Evolutionary conservation across 192 early-diverging fungal genomes (phyloP), one percentile per base, ranked within the genome.

Genomic region (Coemansia sp.): DNA sequence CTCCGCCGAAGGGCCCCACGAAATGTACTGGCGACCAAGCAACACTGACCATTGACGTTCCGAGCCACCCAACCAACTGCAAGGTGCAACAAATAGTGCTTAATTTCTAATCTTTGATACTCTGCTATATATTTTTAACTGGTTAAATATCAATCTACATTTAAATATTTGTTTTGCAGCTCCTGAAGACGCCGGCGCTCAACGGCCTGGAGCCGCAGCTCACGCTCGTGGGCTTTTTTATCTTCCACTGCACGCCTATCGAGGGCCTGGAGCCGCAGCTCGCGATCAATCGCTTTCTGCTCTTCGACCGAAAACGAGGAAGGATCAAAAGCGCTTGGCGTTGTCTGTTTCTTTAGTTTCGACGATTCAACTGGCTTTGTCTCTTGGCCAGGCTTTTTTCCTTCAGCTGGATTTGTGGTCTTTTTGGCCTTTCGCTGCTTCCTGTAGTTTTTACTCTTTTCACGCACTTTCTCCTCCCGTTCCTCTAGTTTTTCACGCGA

Each of bases 141-240:
- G 9, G 4, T 4, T 16, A 43, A 13, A 3, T 18, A 43, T 18
- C 13, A 10, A 13, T 43, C 18, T 43, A 43, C 35, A 37, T 37
- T 37, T 4, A 37, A 37, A 37, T 6, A 12, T 37, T 43, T 43
- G 13, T 18, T 43, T 43, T 43, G 61, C 2, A 43, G 37, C 21
- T 63, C 59, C 35, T 53, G 57, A 52, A 57, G 72, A 4, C 43
- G 63, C 1, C 79, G 66, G 9, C 63, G 73, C 49, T 70, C 64
- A 33, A 51, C 31, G 0, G 80, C 80, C 31, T 77, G 61, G 37
- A 69, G 61, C 3, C 74, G 66, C 40, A 82, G 60, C 51, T 82
- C 79, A 1, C 40, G 40, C 13, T 43, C 40, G 40, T 18, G 13
- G 4, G 49, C 49, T 23, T 26, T 23, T 52, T 52, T 57, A 1